Conservation (phyloP, 116 monocot species). For the Trichopus zeylanicus region DNA sequence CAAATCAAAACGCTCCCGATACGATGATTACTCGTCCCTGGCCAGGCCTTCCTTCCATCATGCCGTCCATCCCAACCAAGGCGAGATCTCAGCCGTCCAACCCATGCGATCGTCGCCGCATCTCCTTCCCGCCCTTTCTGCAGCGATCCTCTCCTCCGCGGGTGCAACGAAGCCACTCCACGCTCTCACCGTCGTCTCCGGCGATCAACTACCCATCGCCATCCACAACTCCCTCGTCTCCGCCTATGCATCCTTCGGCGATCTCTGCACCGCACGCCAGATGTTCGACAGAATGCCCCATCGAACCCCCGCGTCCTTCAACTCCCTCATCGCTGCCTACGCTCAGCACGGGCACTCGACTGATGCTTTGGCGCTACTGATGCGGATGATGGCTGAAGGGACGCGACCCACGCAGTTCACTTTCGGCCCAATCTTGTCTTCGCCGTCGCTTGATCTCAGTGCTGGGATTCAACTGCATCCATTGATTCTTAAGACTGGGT, state of each 20-base stretch:
- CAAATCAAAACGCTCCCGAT: too few species aligned
- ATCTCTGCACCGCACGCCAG: conserved; percentile 12
- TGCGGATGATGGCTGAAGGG: conserved; percentile 24
- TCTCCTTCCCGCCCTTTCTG: background rate
- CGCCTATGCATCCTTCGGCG: too few species aligned
- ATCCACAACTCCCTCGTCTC: too few species aligned
- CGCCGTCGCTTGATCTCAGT: conserved; percentile 1
- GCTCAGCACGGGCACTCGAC: conserved; percentile 7
- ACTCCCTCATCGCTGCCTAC: conserved; percentile 36
- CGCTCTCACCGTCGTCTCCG: too few species aligned
- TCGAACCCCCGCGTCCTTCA: conserved; percentile 28
- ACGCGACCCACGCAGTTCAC: conserved; percentile 40
- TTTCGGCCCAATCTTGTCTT: conserved; percentile 49
- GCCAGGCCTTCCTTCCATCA: too few species aligned
- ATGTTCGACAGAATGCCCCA: conserved; percentile 50
- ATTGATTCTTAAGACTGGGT: conserved; percentile 43
- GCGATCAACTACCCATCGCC: too few species aligned
- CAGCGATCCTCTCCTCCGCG: conserved; percentile 1
- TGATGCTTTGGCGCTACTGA: conserved; percentile 20
- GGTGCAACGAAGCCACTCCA: background rate
- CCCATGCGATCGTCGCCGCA: too few species aligned
- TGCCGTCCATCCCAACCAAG: too few species aligned
- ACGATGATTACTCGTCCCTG: too few species aligned
- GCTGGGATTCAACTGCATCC: conserved; percentile 31
- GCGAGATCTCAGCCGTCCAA: too few species aligned